Base-by-base conservation (phyloP, 2,329 filamentous ascomycete species). In the Pezicula neosporulosa region DNA sequence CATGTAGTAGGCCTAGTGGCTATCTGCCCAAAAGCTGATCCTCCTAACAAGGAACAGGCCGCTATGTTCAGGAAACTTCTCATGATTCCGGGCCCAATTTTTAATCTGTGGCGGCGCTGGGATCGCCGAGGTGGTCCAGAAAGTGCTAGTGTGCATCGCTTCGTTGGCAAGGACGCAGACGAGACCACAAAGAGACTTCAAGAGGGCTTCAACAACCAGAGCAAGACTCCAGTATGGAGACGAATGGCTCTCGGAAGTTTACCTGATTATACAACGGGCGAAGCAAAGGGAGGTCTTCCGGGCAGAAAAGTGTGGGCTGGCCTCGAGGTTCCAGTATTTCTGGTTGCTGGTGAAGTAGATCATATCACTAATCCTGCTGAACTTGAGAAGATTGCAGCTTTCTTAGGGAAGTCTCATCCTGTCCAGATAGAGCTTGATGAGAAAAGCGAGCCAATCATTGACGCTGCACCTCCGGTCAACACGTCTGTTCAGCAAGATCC, bases 321-420 rank as follows among this genome's bases (percentile, higher is more conserved):
- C 7, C 73, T 97, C 13, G 69, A 83, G 16, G 74, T 89, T 1
- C 92, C 93, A 0, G 76, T 96, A 3, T 87, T 89, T 56, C 77
- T 97, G 2, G 79, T 96, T 43, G 89, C 83, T 13, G 93, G 89
- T 19, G 85, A 89, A 62, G 77, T 81, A 6, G 94, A 99, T 63
- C 75, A 77, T 8, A 74, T 97, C 30, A 93, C 89, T 0, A 84
- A 86, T n/a, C 78, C 87, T 0, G 72, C 68, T 3, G 87, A 94
- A 60, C 76, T 91, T 10, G 76, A 82, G 43, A 87, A 83, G 61
- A 90, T 97, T 55, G 74, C 68, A 4, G 61, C 63, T 6, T 72
- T 70, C 9, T 59, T 82, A 37, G 51, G 59, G 35, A 51, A 63
- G 53, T 55, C 57, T 44, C 44, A 58, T 45, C 50, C 57, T 8